Conservation (phyloP, 257 asterid genomes). For the Scutellaria galericulata region DNA sequence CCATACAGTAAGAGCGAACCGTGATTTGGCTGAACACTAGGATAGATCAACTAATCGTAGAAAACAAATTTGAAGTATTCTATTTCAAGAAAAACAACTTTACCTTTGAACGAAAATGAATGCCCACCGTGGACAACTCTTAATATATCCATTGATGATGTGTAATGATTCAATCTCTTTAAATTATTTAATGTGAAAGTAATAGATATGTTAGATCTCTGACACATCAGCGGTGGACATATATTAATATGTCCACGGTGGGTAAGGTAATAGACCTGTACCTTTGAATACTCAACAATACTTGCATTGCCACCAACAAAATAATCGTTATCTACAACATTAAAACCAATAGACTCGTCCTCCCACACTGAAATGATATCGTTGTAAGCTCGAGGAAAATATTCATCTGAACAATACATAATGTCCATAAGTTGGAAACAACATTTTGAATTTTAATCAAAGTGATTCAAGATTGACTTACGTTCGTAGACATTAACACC, state of each 20-base stretch:
- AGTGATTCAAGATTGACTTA: slow-evolving; percentile 44
- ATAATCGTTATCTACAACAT: slow-evolving; percentile 69
- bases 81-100: slow-evolving; percentile 1
- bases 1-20: slow-evolving; percentile 77
- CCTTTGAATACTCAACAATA: slow-evolving; percentile 65
- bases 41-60: background rate
- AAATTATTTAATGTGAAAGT: too few species aligned
- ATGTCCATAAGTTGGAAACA: background rate
- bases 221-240: too few species aligned
- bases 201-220: too few species aligned
- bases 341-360: slow-evolving; percentile 78
- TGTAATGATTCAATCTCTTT: too few species aligned
- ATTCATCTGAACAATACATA: slow-evolving; percentile 56
- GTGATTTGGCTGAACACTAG: slow-evolving; percentile 66
- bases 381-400: slow-evolving; percentile 69
- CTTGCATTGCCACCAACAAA: slow-evolving; percentile 69
- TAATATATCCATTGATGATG: too few species aligned
- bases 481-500: slow-evolving; percentile 67
- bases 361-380: slow-evolving; percentile 81
- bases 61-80: background rate
- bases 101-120: too few species aligned
- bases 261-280: background rate
- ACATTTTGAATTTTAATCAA: background rate
- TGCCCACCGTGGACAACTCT: too few species aligned
- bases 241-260: too few species aligned